Conservation (phyloP, 192 early-diverging fungal species). For the Polychytrium aggregatum region DNA sequence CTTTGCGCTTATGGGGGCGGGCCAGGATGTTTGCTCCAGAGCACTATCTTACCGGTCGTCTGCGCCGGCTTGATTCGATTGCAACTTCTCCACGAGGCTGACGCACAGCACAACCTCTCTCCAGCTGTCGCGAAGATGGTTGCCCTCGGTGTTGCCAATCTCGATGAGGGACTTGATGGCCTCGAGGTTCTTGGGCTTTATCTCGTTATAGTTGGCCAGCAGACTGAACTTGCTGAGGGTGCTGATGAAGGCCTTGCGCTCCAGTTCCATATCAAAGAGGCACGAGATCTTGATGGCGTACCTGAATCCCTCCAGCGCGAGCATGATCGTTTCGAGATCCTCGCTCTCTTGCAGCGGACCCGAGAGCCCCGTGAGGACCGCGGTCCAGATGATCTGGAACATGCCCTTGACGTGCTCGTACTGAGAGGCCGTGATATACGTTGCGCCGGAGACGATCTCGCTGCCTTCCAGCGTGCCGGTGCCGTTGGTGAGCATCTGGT, state of each 20-base stretch:
- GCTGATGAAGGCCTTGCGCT: constrained; percentile 80
- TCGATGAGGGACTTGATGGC: constrained; percentile 79
- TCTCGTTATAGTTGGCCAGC: constrained; percentile 70
- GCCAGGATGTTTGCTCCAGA: too few species aligned
- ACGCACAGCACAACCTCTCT: constrained; percentile 77
- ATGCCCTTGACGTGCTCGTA: constrained; percentile 83
- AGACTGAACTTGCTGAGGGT: constrained; percentile 83
- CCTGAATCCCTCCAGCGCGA: constrained; percentile 65
- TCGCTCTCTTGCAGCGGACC: constrained; percentile 75
- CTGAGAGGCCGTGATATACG: constrained; percentile 45
- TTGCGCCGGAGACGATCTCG: background rate
- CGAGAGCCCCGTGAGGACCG: constrained; percentile 69
- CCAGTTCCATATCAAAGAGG: constrained; percentile 84
- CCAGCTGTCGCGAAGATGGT: constrained; percentile 54
- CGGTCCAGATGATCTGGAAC: constrained; percentile 88
- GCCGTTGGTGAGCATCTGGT: constrained; percentile 24
- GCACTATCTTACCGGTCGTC: too few species aligned
- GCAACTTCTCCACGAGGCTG: constrained; percentile 80
- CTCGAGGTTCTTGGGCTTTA: constrained; percentile 85
- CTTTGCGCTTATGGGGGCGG: too few species aligned
- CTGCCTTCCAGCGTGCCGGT: constrained; percentile 3
- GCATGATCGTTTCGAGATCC: constrained; percentile 48
- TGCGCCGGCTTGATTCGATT: too few species aligned
- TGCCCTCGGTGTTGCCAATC: constrained; percentile 49
- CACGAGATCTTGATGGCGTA: constrained; percentile 68